Evolutionary conservation across 129 eudicot genomes (phyloP).

Genomic region (Tagetes patula): DNA sequence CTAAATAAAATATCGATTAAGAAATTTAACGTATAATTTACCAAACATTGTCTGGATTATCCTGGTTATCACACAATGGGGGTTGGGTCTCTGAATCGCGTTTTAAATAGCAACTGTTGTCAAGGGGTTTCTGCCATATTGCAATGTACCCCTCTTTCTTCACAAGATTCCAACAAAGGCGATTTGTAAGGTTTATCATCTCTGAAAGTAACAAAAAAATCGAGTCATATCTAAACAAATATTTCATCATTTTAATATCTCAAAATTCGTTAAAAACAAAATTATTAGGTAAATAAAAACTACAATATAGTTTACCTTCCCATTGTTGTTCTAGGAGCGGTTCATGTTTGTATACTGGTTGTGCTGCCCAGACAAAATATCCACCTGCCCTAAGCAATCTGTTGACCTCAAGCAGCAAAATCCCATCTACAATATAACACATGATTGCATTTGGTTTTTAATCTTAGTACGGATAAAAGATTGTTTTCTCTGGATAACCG

Average conservation of each 20-base stretch:
- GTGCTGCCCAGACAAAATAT: slow-evolving; percentile 98
- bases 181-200: slow-evolving; percentile 77
- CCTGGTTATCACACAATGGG: slow-evolving; percentile 75
- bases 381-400: slow-evolving; percentile 92
- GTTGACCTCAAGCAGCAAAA: slow-evolving; percentile 93
- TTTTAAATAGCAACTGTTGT: slow-evolving; percentile 76
- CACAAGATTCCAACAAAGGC: slow-evolving; percentile 96
- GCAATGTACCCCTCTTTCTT: slow-evolving; percentile 95
- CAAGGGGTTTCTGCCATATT: slow-evolving; percentile 88
- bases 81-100: slow-evolving; percentile 67
- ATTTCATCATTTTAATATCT: not conserved
- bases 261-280: not conserved
- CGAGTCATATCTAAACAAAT: not conserved
- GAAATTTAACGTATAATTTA: slow-evolving; percentile 25
- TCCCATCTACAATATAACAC: slow-evolving; percentile 56
- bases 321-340: slow-evolving; percentile 84
- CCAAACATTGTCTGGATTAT: slow-evolving; percentile 94
- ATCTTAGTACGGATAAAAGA: too few species aligned
- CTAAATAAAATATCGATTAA: not conserved
- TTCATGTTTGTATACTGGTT: slow-evolving; percentile 97
- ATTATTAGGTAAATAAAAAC: not conserved
- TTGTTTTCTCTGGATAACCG: too few species aligned
- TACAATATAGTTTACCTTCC: slow-evolving; percentile 57
- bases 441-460: not conserved
- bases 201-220: slow-evolving; percentile 38